Base-by-base conservation (phyloP, 768 basidiomycete genomes). In the Auriscalpium orientale region DNA sequence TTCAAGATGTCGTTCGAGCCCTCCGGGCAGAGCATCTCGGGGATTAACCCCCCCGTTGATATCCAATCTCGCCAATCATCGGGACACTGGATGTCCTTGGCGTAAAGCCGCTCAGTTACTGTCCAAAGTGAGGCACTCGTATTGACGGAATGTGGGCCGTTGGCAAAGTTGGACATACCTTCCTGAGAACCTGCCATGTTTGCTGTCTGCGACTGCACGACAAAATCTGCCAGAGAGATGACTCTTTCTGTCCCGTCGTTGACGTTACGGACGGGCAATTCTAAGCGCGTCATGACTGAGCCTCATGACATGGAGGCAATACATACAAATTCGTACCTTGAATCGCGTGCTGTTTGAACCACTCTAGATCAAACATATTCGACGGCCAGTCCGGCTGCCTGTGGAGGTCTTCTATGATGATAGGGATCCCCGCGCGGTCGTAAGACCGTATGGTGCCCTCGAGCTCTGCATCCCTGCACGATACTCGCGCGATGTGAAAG, bases 71-170 rank as follows among this genome's bases (percentile, higher is more conserved):
- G 73, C 88, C 89, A 93, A 62, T 69, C 64, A 43, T 63, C 34
- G 0, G 91, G 91, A 66, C 89, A 91, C 11, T 78, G 73, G 1
- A 79, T 77, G 63, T 93, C 91, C 64, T 92, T 92, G 20, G 87
- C 89, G 62, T 93, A 92, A 9, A 83, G 72, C 33, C 87, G 73
- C 63, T 82, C 79, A 10, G 66, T 62, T 61, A 87, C 85, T 88
- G 60, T 15, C 20, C 45, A 54, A 5, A 28, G 55, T 22, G 35
- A 49, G n/a, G 37, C 43, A 28, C 56, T 37, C 34, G 57, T n/a
- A 48, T 34, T 49, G 56, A 43, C 15, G 50, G 33, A 37, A 46
- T 35, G 20, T 18, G 28, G 9, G 16, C 35, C 44, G 54, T 45
- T 28, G 10, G 53, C 33, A 46, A 54, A 4, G 7, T 18, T 11